These are phyloP conservation scores for Trichosanthes cucumerina DNA, from an alignment of 306 rosid genomes.

Conservation along the genomic window DNA sequence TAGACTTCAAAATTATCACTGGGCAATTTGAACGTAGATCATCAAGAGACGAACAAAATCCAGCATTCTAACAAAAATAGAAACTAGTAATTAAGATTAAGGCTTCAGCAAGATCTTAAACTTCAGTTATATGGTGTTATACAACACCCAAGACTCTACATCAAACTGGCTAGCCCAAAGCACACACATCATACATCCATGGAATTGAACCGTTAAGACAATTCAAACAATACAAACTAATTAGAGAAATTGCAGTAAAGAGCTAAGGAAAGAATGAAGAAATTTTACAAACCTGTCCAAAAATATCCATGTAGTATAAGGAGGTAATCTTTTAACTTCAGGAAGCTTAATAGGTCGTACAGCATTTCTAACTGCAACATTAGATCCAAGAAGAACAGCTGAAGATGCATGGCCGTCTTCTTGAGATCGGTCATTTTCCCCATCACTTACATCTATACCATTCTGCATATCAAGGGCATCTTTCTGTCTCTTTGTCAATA, in stretches of 20 bases:
- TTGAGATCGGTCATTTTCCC: conserved; percentile 45
- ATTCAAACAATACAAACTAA: background rate
- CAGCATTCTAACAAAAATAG: background rate
- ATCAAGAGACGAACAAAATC: background rate
- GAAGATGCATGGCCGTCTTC: conserved; percentile 71
- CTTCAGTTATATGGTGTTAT: background rate
- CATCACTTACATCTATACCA: conserved; percentile 52
- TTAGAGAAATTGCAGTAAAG: background rate
- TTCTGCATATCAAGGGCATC: conserved; percentile 84
- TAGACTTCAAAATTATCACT: background rate
- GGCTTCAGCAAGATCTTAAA: background rate
- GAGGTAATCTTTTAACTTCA: conserved; percentile 77
- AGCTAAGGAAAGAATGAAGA: conserved; percentile 14
- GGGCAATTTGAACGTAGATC: background rate
- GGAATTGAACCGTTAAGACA: background rate
- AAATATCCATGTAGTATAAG: conserved; percentile 97
- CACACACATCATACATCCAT: background rate
- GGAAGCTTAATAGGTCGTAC: conserved; percentile 86
- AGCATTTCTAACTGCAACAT: conserved; percentile 81
- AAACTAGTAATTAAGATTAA: background rate
- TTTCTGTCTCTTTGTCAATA: conserved; percentile 67
- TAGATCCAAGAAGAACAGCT: conserved; percentile 92
- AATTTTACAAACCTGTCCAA: conserved; percentile 68
- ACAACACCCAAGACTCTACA: background rate
- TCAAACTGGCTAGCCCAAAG: background rate